A percentile compares a stretch with the other conserved stretches of the same genome.
Conservation (phyloP, 1,284 basidiomycete species). For the Jaminaea rosea region DNA sequence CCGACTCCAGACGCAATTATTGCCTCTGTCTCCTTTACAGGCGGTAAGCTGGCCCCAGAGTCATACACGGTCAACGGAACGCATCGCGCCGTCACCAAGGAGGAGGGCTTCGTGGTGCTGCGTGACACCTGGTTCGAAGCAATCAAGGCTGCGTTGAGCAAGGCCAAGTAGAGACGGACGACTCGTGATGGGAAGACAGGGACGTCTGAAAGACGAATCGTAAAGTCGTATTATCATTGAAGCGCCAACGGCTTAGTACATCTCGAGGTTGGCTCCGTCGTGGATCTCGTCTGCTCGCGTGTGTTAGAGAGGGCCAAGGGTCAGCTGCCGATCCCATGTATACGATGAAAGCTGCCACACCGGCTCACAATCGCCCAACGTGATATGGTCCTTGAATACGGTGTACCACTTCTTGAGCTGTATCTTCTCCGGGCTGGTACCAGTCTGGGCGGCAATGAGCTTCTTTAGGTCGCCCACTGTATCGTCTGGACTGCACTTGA, state of each 20-base stretch:
- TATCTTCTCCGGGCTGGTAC: constrained; percentile 67
- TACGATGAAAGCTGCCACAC: constrained; percentile 13
- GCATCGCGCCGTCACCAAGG: constrained; percentile 33
- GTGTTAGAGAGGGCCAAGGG: not conserved
- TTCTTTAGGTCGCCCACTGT: constrained; percentile 95
- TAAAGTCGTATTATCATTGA: not conserved
- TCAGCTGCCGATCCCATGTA: not conserved
- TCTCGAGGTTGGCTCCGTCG: constrained; percentile 9
- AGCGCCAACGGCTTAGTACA: constrained; percentile 7
- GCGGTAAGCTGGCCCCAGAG: constrained; percentile 22
- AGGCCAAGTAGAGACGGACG: too few relatives aligned
- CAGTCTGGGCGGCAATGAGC: constrained; percentile 90
- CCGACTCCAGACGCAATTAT: constrained; percentile 7
- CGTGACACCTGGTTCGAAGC: constrained; percentile 5
- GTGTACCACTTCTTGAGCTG: constrained; percentile 83
- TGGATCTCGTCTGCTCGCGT: constrained; percentile 10
- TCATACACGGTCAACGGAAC: constrained; percentile 38
- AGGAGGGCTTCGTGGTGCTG: constrained; percentile 21
- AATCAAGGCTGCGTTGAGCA: not conserved
- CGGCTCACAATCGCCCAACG: constrained; percentile 78
- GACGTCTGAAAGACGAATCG: not conserved
- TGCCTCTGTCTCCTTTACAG: constrained; percentile 35
- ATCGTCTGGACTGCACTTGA: constrained; percentile 61
- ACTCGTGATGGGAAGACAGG: too few relatives aligned
- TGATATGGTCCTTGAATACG: constrained; percentile 58